Evolutionary conservation across 192 early-diverging fungal genomes (phyloP).

Genomic region (Coemansia sp.): DNA sequence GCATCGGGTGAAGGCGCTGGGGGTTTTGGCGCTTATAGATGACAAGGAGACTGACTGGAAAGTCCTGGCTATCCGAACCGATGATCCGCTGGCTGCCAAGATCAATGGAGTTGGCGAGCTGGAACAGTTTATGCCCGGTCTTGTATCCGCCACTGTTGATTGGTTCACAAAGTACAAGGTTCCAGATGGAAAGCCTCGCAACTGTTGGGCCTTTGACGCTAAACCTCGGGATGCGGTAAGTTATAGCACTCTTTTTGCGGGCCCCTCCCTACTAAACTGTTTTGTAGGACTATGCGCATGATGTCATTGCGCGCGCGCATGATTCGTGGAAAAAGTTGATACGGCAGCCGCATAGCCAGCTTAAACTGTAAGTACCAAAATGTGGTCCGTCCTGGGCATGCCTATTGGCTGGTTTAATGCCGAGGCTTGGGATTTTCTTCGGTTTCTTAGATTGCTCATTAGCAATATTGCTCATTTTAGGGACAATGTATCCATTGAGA

Average conservation of each 20-base stretch:
- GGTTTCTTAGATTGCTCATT: no score
- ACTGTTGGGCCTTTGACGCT: conserved; percentile 94
- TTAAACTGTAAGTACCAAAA: conserved; percentile 30
- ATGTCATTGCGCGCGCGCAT: conserved; percentile 81
- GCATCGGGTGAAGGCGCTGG: conserved; percentile 97
- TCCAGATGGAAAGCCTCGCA: conserved; percentile 98
- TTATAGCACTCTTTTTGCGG: background rate
- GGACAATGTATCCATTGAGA: conserved; percentile 24
- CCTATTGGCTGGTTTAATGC: conserved; percentile 4
- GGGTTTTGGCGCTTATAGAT: conserved; percentile 95
- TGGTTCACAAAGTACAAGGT: conserved; percentile 99
- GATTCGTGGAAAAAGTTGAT: conserved; percentile 92
- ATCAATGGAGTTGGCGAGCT: conserved; percentile 97
- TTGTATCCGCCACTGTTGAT: conserved; percentile 93
- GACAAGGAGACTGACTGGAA: conserved; percentile 99
- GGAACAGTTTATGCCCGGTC: conserved; percentile 90
- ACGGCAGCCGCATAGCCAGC: conserved; percentile 15
- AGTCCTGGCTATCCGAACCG: conserved; percentile 93
- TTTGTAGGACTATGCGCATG: conserved; percentile 72
- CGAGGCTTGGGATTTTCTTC: background rate
- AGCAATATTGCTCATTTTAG: conserved; percentile 15
- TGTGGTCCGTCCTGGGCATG: no score
- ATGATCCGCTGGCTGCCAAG: conserved; percentile 92
- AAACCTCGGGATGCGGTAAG: conserved; percentile 59
- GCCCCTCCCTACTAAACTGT: background rate